Evolutionary conservation across 2,329 filamentous ascomycete species (phyloP), one percentile per base, ranked within the genome.

Genomic region (Cercospora canescens): DNA sequence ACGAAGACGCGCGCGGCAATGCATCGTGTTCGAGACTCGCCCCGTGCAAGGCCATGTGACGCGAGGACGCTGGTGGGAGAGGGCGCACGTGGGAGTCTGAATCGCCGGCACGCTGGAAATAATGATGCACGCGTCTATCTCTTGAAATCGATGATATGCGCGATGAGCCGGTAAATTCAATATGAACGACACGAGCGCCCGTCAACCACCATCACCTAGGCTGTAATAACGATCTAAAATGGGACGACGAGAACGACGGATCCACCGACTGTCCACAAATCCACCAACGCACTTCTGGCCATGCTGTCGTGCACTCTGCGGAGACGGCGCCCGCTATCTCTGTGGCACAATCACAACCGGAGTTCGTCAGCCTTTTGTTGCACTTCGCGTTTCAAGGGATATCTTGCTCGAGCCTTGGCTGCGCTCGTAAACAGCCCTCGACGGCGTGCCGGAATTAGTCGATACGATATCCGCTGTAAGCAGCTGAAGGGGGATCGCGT

Each of bases 1-100:
- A 24, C n/a, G 26, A 56, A 56, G 28, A 56, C 28, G 52, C 52
- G 52, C 52, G 52, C 52, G 52, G 52, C 52, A 56, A 56, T 34
- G 28, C 52, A 56, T 55, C 52, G 28, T 55, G 52, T 55, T 18
- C 52, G n/a, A 14, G 21, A 50, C 18, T 50, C 24, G 45, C 45
- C 45, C 18, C 21, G 45, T 16, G 45, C 21, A 24, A 26, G 24
- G 21, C 21, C 21, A 50, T 50, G 45, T 24, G 45, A 28, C 24
- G n/a, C 18, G 2, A 50, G 45, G 12, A 7, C 14, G 5, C 45
- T 14, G 28, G 45, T 26, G 45, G 24, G 3, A 28, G 24, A 50
- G 24, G 0, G 24, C 45, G 45, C 45, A 28, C 45, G 45, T 50
- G 24, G 24, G 45, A 28, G 24, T 50, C 12, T 28, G 45, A 50